Evolutionary conservation across 805 yeast genomes (phyloP), one percentile per base, ranked within the genome.

Genomic region (Pichia phayaonensis): DNA sequence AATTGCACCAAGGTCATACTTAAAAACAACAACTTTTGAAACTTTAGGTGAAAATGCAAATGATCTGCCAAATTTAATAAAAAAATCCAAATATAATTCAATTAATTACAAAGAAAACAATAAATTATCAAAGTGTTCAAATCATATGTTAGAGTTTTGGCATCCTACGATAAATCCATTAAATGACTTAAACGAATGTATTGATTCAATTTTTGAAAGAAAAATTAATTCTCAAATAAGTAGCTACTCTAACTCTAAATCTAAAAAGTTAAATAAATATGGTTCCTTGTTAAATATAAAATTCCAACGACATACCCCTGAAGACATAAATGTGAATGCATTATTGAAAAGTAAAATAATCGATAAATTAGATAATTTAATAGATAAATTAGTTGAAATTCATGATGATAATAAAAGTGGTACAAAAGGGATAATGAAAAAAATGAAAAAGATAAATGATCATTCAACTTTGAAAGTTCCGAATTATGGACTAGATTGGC

Each of bases 301-400:
- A 8, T 42, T 29, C 21, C 42, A 39, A 31, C 22, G 53, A 5
- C 38, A 27, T 12, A 16, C 26, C 3, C 45, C 53, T 2, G 47
- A 29, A 16, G 54, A 51, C 45, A 13, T 51, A 3, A 47, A 49
- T 16, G 34, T 64, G 4, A 59, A 61, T 1, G 24, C 13, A 2
- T 43, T 34, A n/a, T 34, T 57, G 10, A 54, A 56, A 38, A 36
- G 42, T 18, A 49, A 56, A 16, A 27, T 62, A 5, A 8, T 53
- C 6, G 23, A 46, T 5, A 61, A 53, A 22, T 20, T 65, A 12
- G 57, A 64, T 41, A 24, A 31, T 6, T 20, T 61, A 8, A 45
- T 64, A 3, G 66, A 62, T 40, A 44, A 50, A 5, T 40, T 62
- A 2, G 45, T 57, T 2, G 45, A 46, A 26, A 18, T 20, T 7